Evolutionary conservation across 2,329 filamentous ascomycete genomes (phyloP).

Genomic region (Alternaria sp.): DNA sequence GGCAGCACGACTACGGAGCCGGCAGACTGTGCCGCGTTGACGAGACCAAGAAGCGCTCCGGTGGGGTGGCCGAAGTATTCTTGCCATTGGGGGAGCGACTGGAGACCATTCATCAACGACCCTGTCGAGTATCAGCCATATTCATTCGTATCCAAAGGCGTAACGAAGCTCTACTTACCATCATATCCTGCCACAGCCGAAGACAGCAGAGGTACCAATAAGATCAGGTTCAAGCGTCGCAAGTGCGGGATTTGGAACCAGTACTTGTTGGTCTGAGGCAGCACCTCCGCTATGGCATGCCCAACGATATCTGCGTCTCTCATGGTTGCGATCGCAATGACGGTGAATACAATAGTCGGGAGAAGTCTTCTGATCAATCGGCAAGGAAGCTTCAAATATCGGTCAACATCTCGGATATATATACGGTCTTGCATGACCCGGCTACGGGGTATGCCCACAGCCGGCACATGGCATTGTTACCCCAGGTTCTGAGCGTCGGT

Average conservation of each 20-base stretch:
- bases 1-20: conserved; percentile 17
- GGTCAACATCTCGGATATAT: background rate
- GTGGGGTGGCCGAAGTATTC: conserved; percentile 17
- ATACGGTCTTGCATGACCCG: background rate
- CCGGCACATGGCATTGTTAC: background rate
- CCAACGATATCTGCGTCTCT: conserved; percentile 35
- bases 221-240: conserved; percentile 53
- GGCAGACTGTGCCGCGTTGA: conserved; percentile 18
- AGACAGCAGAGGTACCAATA: conserved; percentile 54
- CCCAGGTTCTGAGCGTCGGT: background rate
- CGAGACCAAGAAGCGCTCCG: conserved; percentile 19
- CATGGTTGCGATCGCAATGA: background rate
- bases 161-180: background rate
- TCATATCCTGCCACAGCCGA: conserved; percentile 48
- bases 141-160: accelerated
- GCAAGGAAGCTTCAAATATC: background rate
- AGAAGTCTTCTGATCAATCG: background rate
- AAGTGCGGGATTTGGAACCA: conserved; percentile 56
- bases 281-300: conserved; percentile 40
- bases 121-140: background rate
- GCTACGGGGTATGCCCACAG: background rate
- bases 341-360: background rate
- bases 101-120: conserved; percentile 54
- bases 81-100: conserved; percentile 11
- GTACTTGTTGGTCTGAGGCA: conserved; percentile 46